Conservation (phyloP, 352 stramenopile genomes). For the Pythium monospermum region DNA sequence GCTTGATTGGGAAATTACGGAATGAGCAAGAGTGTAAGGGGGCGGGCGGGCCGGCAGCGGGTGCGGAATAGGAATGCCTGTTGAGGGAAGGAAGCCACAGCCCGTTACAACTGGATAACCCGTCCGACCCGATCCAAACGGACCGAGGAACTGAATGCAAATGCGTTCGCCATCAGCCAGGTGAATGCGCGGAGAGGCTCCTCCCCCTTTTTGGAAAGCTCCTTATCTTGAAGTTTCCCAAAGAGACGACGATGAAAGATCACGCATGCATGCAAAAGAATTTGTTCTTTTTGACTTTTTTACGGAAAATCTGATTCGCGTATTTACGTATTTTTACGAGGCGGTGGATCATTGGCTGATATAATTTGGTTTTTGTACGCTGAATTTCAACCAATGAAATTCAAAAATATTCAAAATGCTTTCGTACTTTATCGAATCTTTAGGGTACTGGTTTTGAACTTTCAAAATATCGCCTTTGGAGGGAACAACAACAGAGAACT, state of each 20-base stretch:
- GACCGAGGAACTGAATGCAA: constrained; percentile 17
- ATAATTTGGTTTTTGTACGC: constrained; percentile 12
- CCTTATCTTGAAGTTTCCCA: constrained; percentile 20
- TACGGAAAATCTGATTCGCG: neutral
- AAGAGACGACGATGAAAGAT: constrained; percentile 18
- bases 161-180: constrained; percentile 2
- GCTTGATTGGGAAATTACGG: constrained; percentile 5
- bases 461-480: too few relatives aligned
- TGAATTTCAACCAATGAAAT: constrained; percentile 10
- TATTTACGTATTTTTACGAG: constrained; percentile 23
- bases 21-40: too few relatives aligned
- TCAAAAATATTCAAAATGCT: neutral
- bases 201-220: neutral
- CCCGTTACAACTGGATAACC: neutral
- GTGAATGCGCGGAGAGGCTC: neutral
- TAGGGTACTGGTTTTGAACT: constrained; percentile 18
- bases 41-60: too few relatives aligned
- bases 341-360: constrained; percentile 28
- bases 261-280: constrained; percentile 3
- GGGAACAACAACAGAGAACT: too few relatives aligned
- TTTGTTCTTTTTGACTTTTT: constrained; percentile 1
- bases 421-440: constrained; percentile 8
- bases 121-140: neutral
- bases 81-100: neutral
- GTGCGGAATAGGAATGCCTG: neutral